These are phyloP conservation scores for Linnemannia schmuckeri DNA, from an alignment of 192 early-diverging fungal species.

Conservation along the genomic window DNA sequence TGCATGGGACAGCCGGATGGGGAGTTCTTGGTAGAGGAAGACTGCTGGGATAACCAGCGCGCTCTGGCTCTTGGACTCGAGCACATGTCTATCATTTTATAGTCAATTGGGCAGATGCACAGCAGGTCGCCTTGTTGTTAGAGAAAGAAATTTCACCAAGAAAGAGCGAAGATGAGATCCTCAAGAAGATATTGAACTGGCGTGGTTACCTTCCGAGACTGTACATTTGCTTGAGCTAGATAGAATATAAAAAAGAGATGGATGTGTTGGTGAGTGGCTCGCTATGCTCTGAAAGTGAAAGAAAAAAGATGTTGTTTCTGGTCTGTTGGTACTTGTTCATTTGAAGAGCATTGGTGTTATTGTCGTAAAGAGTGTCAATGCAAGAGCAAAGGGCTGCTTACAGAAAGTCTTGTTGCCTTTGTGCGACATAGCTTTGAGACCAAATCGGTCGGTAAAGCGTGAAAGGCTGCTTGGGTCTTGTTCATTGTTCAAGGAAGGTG, in stretches of 20 bases:
- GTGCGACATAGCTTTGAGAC: slow-evolving; percentile 46
- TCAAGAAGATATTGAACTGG: neutral
- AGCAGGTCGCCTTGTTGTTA: neutral
- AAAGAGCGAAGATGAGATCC: neutral
- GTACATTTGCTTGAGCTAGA: slow-evolving; percentile 49
- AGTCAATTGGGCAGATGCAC: neutral
- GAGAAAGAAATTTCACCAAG: neutral
- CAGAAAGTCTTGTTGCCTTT: slow-evolving; percentile 44
- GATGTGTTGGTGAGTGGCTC: neutral
- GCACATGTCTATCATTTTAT: slow-evolving; percentile 25
- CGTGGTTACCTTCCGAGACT: slow-evolving; percentile 34
- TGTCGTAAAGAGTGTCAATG: neutral
- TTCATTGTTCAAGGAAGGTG: slow-evolving; percentile 18
- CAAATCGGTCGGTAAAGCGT: slow-evolving; percentile 38
- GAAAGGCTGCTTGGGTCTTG: slow-evolving; percentile 32
- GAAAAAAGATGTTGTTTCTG: too few species aligned
- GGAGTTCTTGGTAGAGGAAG: slow-evolving; percentile 69
- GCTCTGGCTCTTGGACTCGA: slow-evolving; percentile 40
- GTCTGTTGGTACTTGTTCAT: neutral
- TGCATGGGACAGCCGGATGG: slow-evolving; percentile 70
- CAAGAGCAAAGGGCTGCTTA: neutral
- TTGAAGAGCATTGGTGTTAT: neutral
- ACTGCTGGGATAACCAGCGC: slow-evolving; percentile 55
- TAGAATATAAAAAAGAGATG: neutral
- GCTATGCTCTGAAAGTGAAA: too few species aligned